Percentiles rank a stretch among this genome's conserved stretches.
Conservation (phyloP, 306 rosid species). For the Inga laurina region DNA sequence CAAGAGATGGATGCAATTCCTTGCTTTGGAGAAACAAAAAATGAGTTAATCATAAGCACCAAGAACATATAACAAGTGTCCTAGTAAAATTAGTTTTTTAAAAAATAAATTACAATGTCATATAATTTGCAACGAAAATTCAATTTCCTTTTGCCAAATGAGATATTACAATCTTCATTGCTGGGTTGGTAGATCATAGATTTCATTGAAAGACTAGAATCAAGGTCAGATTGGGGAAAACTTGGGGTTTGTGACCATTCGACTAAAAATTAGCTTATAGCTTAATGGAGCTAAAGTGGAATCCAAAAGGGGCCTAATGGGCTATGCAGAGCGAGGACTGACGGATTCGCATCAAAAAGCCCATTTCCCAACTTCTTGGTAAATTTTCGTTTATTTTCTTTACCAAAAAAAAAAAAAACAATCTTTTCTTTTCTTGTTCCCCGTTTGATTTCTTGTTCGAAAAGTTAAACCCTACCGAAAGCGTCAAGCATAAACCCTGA, state of each 20-base stretch:
- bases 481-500: constrained; percentile 32
- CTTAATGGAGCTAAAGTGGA: not conserved
- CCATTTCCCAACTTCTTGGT: not conserved
- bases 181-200: not conserved
- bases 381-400: not conserved
- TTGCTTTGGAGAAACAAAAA: not conserved
- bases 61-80: not conserved
- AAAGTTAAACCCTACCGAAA: constrained; percentile 39
- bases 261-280: not conserved
- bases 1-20: not conserved
- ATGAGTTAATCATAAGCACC: not conserved
- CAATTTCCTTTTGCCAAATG: not conserved
- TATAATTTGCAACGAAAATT: not conserved
- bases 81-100: not conserved
- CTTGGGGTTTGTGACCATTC: not conserved
- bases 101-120: not conserved
- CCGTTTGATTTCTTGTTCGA: constrained; percentile 20
- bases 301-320: not conserved
- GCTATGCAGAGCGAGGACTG: not conserved
- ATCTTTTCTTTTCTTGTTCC: too few species aligned
- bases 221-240: not conserved
- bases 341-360: not conserved
- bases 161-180: not conserved
- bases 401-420: too few species aligned
- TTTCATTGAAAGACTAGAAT: not conserved